Base-by-base conservation (phyloP, 768 basidiomycete species). In the Paxillus involutus region DNA sequence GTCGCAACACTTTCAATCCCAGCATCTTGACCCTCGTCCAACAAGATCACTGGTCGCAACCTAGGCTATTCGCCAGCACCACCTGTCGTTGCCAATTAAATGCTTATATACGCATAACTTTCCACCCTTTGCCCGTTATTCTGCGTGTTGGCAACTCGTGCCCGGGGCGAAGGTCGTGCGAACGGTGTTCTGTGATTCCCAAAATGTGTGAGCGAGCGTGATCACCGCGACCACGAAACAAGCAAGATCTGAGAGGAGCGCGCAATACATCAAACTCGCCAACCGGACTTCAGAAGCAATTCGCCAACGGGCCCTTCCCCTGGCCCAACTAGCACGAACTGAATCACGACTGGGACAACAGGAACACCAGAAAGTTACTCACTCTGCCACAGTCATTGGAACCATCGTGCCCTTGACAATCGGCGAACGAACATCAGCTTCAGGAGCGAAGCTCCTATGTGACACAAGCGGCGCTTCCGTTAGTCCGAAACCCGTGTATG, bases 381-480 rank as follows among this genome's bases (percentile, higher is more conserved):
- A 70, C 68, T 57, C 59, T 46, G 49, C 26, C 9, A 45, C 41
- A 21, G 49, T 55, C 26, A 54, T 50, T 35, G 68, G 68, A 30
- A 71, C 9, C 52, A 61, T 57, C 4, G 60, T 56, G 12, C 68
- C 63, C 37, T 44, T 63, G 41, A 35, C 43, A 36, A 70, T 59
- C 14, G 68, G 70, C 41, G 68, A 70, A 43, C 68, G 68, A 42
- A 68, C 68, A 33, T 70, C 68, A 0, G 36, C 19, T 42, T 66
- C 63, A 1, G 46, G 51, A 26, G 50, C 40, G 39, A 58, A 40
- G 6, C 47, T 41, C 52, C 35, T 49, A 21, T 60, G 53, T 21
- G 58, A 46, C 19, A 60, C 48, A 3, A 68, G 62, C 9, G 49
- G 42, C 6, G 17, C 32, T 26, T 32, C 24, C 17, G 55, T 43